phyloP scores from a whole-genome alignment of 2,329 filamentous ascomycete genomes.

The Cladophialophora immunda region DNA sequence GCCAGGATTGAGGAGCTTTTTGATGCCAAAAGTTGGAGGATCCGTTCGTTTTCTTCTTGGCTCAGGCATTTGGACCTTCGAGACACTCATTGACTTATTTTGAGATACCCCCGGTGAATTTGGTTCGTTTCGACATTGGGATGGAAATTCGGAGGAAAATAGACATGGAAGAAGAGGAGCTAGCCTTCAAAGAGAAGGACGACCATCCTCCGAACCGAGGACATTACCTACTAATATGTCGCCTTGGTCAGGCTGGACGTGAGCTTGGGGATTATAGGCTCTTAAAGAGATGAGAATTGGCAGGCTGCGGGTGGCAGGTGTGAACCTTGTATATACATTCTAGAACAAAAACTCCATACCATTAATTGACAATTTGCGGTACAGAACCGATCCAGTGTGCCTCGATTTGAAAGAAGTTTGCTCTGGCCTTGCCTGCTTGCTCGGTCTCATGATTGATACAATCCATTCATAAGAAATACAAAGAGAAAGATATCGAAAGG shows the following conservation, averaged over 20 bases:
- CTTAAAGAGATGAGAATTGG: neutral
- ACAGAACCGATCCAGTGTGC: neutral
- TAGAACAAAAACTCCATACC: neutral
- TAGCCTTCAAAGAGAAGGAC: neutral
- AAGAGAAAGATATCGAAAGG: neutral
- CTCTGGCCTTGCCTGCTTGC: too few relatives aligned
- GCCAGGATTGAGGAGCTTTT: neutral
- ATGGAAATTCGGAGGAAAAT: conserved; percentile 1
- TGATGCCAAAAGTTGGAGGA: conserved; percentile 21
- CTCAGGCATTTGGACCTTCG: conserved; percentile 29
- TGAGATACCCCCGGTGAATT: conserved; percentile 25
- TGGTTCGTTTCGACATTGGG: conserved; percentile 13
- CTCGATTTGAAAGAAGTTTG: neutral
- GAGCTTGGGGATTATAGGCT: neutral
- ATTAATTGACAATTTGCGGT: neutral
- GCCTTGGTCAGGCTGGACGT: neutral
- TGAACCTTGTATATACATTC: neutral
- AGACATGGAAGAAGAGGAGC: neutral
- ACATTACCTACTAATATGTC: neutral
- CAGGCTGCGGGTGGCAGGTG: neutral
- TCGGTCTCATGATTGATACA: too few relatives aligned
- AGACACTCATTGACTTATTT: conserved; percentile 17
- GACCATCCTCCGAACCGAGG: neutral
- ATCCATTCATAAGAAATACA: conserved; percentile 33
- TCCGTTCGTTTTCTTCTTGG: conserved; percentile 23